Base-by-base conservation (phyloP, 1,284 basidiomycete genomes). In the Pseudozyma sp. region DNA sequence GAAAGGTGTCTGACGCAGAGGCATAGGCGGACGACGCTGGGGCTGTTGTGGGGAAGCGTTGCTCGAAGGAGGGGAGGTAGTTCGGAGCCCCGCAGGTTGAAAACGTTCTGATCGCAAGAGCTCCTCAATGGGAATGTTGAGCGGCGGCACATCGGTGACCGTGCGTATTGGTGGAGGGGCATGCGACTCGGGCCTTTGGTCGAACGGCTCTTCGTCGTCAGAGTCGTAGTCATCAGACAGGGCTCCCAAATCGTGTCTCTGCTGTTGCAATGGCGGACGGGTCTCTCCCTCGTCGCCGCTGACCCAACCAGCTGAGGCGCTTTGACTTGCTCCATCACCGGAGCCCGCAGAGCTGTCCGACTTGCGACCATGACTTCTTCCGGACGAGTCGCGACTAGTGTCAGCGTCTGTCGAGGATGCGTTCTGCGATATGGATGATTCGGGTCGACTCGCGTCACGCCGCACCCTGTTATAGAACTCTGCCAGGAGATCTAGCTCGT, bases 81-180 rank as follows among this genome's bases (percentile, higher is more conserved):
- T 34, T 9, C 29, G 31, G 54, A 58, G 52, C 8, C 66, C 54
- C 4, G 54, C 44, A 5, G 57, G 62, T 3, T 24, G 44, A 24
- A 74, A 68, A 6, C 54, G 44, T 52, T 74, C 67, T 9, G 56
- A 49, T 3, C 63, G 62, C 13, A 74, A 34, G 5, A 74, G 56
- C 37, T 64, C 67, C 42, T 74, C 71, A 52, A 74, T 74, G n/a
- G 71, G 71, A 47, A 67, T 74, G 46, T 60, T 65, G 52, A 66
- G 71, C 1, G 71, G 71, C 0, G 71, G 71, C 10, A 67, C 71
- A 14, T 48, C 29, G 24, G 45, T 51, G 51, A 37, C 35, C 7
- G 44, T 24, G 1, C n/a, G 34, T 8, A 24, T n/a, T 7, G 53
- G 17, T 6, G 29, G 43, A 24, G 8, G 8, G 31, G 17, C 8